Base-by-base conservation (phyloP, 257 asterid species). In the Leonotis leonurus region DNA sequence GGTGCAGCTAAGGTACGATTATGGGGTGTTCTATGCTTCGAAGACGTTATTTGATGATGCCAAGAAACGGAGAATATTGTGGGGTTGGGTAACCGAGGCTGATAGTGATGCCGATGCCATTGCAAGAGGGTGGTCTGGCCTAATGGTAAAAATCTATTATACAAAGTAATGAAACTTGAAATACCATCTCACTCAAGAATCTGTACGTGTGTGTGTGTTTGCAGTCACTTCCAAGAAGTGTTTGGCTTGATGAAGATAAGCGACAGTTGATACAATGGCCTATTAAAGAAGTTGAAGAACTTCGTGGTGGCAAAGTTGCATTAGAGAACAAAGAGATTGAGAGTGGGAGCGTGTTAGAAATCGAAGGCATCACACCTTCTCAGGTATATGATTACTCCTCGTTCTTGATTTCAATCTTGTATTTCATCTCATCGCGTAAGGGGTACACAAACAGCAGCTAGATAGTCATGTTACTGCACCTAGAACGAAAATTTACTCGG, bases 221-320 rank as follows among this genome's bases (percentile, higher is more conserved):
- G 54, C 61, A 73, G 81, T 73, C 80, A 7, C 52, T 73, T 13
- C 85, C 85, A 54, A 76, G 82, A 69, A 79, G 67, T 62, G 14
- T 79, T 16, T 50, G 70, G 64, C 56, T 75, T 8, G 85, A 76
- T 48, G 58, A 63, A 60, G 65, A 21, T 7, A 64, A 66, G 11
- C 69, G 69, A 4, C 80, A 75, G 13, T 32, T 78, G 41, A 54
- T 72, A 18, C 84, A 78, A 52, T 78, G 84, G 84, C 84, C 84
- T 24, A 48, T 75, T 16, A 45, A 69, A 69, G 84, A 79, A 67
- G 70, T 73, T 5, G 73, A 76, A 27, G 61, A 70, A 2, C 79
- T 59, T 27, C 75, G 72, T 9, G 69, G 53, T 17, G 10, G 9
- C 21, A 56, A 70, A 11, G 75, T 79, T 43, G 29, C 67, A 33